Conservation (phyloP, 352 stramenopile species). For the Phytophthora ohioensis region DNA sequence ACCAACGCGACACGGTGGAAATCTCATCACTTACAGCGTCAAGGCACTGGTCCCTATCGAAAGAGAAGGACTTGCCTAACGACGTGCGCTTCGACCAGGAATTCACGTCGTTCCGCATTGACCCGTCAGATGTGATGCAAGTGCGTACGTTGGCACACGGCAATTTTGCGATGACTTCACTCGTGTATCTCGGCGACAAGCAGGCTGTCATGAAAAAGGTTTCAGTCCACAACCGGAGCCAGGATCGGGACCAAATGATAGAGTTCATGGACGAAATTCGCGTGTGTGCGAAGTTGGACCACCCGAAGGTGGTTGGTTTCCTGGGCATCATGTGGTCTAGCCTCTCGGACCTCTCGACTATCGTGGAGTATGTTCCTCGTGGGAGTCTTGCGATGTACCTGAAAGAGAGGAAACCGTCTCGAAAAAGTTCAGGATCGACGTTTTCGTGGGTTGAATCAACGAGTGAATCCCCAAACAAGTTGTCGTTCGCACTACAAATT, state of each 20-base stretch:
- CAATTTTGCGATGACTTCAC: slow-evolving; percentile 45
- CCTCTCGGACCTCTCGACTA: slow-evolving; percentile 59
- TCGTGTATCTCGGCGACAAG: slow-evolving; percentile 48
- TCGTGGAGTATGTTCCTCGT: slow-evolving; percentile 69
- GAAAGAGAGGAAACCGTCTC: slow-evolving; percentile 50
- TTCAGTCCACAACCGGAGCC: slow-evolving; percentile 31
- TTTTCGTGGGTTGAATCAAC: slow-evolving; percentile 49
- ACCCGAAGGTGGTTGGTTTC: slow-evolving; percentile 66
- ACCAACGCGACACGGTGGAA: slow-evolving; percentile 34
- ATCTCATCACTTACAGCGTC: slow-evolving; percentile 28
- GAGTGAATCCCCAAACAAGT: slow-evolving; percentile 43
- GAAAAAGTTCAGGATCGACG: slow-evolving; percentile 24
- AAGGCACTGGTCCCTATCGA: slow-evolving; percentile 38
- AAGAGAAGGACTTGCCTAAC: slow-evolving; percentile 36
- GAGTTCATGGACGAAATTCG: slow-evolving; percentile 80
- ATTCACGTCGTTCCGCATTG: slow-evolving; percentile 43
- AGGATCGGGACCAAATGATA: slow-evolving; percentile 39
- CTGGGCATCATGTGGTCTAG: slow-evolving; percentile 68
- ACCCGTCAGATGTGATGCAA: slow-evolving; percentile 51
- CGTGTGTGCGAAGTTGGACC: slow-evolving; percentile 58
- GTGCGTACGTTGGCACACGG: slow-evolving; percentile 45
- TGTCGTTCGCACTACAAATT: slow-evolving; percentile 64
- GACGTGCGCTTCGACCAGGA: slow-evolving; percentile 45
- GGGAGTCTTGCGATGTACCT: slow-evolving; percentile 44
- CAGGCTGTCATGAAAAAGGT: slow-evolving; percentile 53